These are phyloP conservation scores for Trichoderma reesei DNA, from an alignment of 495 filamentous ascomycete species.

Conservation along the genomic window DNA sequence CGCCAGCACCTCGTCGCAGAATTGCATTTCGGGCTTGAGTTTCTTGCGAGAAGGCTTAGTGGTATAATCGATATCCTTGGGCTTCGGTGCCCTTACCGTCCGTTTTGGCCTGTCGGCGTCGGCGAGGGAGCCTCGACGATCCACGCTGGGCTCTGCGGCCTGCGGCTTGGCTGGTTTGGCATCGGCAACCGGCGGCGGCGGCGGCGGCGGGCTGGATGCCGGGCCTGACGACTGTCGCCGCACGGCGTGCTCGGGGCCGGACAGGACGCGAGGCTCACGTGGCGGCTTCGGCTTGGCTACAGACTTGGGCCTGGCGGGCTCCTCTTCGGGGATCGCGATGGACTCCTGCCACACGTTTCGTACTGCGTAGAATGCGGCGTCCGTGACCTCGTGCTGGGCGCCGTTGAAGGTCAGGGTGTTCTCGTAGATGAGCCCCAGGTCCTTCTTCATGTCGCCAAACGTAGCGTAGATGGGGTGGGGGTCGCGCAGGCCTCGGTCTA, in stretches of 20 bases:
- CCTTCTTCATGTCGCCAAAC: slow-evolving; percentile 55
- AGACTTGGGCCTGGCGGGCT: slow-evolving; percentile 42
- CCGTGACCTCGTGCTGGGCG: slow-evolving; percentile 56
- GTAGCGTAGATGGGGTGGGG: slow-evolving; percentile 45
- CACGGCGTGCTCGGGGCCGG: background rate
- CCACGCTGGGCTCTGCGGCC: background rate
- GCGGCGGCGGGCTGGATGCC: background rate
- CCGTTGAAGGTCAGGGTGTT: slow-evolving; percentile 83
- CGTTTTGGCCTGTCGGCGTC: slow-evolving; percentile 78
- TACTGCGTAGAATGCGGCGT: slow-evolving; percentile 50
- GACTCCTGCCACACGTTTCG: slow-evolving; percentile 50
- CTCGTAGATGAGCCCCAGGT: slow-evolving; percentile 62
- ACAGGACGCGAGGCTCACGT: slow-evolving; percentile 2
- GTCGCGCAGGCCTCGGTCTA: slow-evolving; percentile 70
- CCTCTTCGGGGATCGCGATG: slow-evolving; percentile 40
- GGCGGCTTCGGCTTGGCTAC: slow-evolving; percentile 25
- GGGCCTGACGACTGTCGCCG: background rate
- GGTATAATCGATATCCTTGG: slow-evolving; percentile 77
- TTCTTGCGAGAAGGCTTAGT: slow-evolving; percentile 85
- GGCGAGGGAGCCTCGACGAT: slow-evolving; percentile 69
- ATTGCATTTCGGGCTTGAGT: slow-evolving; percentile 75
- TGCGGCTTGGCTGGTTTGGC: background rate
- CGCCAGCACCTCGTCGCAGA: slow-evolving; percentile 72
- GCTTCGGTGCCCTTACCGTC: slow-evolving; percentile 83
- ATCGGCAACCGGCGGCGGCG: background rate